Evolutionary conservation across 345 rosid species (phyloP).

Genomic region (Xanthoceras sorbifolium): DNA sequence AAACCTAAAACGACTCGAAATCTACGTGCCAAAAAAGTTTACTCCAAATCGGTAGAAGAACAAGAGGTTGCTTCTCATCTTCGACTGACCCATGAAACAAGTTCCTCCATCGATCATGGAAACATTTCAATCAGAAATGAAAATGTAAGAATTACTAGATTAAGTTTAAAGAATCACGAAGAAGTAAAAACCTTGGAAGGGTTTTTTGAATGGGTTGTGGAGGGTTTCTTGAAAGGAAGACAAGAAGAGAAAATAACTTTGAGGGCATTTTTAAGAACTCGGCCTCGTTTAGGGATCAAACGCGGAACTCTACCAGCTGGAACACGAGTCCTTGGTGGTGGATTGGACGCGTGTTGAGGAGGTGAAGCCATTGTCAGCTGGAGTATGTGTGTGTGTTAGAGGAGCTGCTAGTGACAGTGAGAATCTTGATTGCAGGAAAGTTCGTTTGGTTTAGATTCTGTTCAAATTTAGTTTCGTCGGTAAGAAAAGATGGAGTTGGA

Average conservation of each 20-base stretch:
- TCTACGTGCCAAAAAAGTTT: neutral
- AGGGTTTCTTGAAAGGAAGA: conserved; percentile 22
- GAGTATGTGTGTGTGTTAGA: neutral
- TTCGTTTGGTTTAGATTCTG: neutral
- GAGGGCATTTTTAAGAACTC: conserved; percentile 40
- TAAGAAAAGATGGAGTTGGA: neutral
- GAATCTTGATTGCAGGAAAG: neutral
- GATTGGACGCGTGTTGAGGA: no score
- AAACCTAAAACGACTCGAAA: neutral
- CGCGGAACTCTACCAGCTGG: conserved; percentile 14
- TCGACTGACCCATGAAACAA: neutral
- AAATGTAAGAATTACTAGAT: neutral
- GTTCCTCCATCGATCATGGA: neutral
- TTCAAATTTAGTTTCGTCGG: neutral
- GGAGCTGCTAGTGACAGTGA: no score
- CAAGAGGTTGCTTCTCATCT: neutral
- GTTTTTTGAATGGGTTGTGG: neutral
- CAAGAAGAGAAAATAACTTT: conserved; percentile 22
- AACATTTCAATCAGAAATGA: neutral
- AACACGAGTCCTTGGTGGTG: no score
- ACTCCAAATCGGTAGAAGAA: neutral
- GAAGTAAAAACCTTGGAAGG: neutral
- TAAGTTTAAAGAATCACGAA: neutral
- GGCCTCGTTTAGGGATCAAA: conserved; percentile 51
- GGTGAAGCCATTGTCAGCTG: neutral